Base-by-base conservation (phyloP, 2,329 filamentous ascomycete genomes). In the Fusarium nisikadoi region DNA sequence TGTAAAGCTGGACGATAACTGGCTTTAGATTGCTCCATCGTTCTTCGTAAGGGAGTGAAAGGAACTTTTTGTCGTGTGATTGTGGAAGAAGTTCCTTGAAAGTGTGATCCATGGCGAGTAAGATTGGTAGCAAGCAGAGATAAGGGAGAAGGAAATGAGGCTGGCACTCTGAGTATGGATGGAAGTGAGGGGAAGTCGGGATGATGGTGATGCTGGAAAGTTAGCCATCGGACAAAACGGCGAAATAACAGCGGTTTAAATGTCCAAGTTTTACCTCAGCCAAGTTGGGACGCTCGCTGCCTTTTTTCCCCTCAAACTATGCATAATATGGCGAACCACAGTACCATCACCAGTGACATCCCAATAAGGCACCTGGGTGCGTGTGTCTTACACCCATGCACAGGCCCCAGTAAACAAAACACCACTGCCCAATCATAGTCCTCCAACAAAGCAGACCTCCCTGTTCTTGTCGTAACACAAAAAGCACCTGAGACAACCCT, bases 81-180 rank as follows among this genome's bases (percentile, higher is more conserved):
- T 4, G 0, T 27, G 42, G 17, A 13, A 2, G 23, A 6, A 25
- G 11, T 3, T 43, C 42, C 11, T 4, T 7, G 0, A 25, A 11
- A 8, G 4, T 6, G 8, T 11, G 7, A 25, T 43, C 42, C 42
- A 43, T 43, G 23, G 16, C 13, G 4, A 16, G 8, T 4, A 25
- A 19, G 2, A 5, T 12, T 12, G 8, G 23, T 25, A 3, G 7
- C 11, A 3, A 43, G 11, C 11, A 25, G 3, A 4, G 23, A 43
- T 19, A 11, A 19, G 16, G 6, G 2, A 25, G n/a, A 23, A 42
- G 8, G 7, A 9, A 1, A 4, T n/a, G 20, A 41, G 11, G n/a
- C 20, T n/a, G 20, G 38, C 14, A 13, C 8, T n/a, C 5, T 5
- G 20, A 12, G 20, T 17, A 23, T 14, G 25, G 8, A 8, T n/a